phyloP scores from a whole-genome alignment of 257 asterid species.

The Solanum commersonii region DNA sequence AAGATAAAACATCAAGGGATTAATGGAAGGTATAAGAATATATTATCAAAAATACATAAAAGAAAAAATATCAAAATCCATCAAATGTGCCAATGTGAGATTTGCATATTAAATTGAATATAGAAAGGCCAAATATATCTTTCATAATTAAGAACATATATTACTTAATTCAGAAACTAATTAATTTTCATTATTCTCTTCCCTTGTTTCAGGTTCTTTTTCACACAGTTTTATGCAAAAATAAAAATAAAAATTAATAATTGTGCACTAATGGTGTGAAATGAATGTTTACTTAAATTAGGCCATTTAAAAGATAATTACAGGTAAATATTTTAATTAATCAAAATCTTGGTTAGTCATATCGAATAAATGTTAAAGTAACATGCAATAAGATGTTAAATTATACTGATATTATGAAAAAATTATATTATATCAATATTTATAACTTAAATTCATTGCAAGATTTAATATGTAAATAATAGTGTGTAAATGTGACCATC shows the following conservation, averaged over 20 bases:
- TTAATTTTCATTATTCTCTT: neutral
- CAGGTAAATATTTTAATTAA: neutral
- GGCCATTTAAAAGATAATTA: neutral
- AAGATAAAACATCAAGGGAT: neutral
- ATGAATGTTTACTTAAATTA: neutral
- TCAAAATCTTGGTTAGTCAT: neutral
- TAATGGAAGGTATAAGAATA: too few species aligned
- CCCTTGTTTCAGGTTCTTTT: neutral
- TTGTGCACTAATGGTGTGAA: neutral
- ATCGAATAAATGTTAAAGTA: neutral
- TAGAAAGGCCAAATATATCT: neutral
- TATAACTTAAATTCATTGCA: neutral
- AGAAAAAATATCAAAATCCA: neutral
- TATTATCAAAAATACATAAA: neutral
- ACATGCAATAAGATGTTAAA: neutral
- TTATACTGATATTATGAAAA: too few species aligned
- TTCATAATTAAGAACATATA: neutral
- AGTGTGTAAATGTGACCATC: neutral
- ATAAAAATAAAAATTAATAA: neutral
- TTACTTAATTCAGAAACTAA: neutral
- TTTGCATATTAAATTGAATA: neutral
- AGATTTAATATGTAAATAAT: too few species aligned
- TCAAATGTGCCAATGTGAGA: neutral
- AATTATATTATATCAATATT: neutral
- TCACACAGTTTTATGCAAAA: neutral